Evolutionary conservation across 257 asterid species (phyloP), one percentile per base, ranked within the genome.

Genomic region (Buddleja alternifolia): DNA sequence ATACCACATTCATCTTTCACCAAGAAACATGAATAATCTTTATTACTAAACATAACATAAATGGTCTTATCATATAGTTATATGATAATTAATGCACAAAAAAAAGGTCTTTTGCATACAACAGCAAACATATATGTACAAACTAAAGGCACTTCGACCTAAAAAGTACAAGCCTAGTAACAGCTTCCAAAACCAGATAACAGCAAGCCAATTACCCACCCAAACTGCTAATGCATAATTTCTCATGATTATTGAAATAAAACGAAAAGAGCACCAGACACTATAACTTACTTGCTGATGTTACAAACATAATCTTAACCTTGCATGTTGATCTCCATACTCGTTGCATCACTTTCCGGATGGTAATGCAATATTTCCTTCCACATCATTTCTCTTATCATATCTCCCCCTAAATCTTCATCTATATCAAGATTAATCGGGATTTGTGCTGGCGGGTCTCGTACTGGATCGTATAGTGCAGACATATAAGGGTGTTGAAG

Each of bases 401-500:
- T 74, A 54, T 73, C 85, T 71, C 81, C 89, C 62, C 73, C 86
- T 4, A 80, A 63, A 74, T 83, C 86, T 75, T 83, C 88, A 25
- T 85, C 87, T 48, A 81, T 77, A 47, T 83, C 87, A 1, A 83
- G 83, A 72, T 83, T 67, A 65, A 81, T 73, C 0, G 83, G 83
- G 39, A 80, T 80, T 72, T 78, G 82, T 3, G 89, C 87, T 0
- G 87, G 83, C 1, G 87, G 82, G 63, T 83, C 83, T 44, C 79
- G 52, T 41, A 70, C 74, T 0, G 84, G 84, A 47, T 85, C 89
- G 42, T 77, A 78, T 56, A 85, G 65, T 12, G 83, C 61, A n/a
- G 92, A 69, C 82, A 85, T 76, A 82, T 76, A 85, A 0, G 92
- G 92, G 75, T 85, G 92, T 20, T 72, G 79, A 45, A 85, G 85